These are phyloP conservation scores for Auricularia heimuer DNA, from an alignment of 768 basidiomycete genomes.

Conservation along the genomic window DNA sequence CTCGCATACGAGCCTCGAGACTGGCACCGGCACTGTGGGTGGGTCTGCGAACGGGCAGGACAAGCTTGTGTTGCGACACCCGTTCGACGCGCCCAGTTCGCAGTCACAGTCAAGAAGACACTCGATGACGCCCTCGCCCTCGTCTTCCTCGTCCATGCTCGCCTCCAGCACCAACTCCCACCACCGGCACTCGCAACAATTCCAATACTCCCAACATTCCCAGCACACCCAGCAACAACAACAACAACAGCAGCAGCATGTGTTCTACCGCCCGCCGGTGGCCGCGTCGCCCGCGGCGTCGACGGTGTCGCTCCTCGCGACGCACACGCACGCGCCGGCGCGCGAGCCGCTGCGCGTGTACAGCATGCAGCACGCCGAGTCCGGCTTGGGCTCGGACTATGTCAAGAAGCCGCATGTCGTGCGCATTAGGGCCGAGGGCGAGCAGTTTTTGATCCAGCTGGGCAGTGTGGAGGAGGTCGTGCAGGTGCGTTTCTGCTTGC, in stretches of 20 bases:
- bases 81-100: not conserved
- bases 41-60: not conserved
- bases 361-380: slow-evolving; percentile 83
- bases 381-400: slow-evolving; percentile 92
- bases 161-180: too few species aligned
- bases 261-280: not conserved
- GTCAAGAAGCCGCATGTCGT: slow-evolving; percentile 90
- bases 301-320: not conserved
- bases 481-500: too few species aligned
- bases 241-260: not conserved
- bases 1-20: not conserved
- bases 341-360: slow-evolving; percentile 49
- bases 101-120: not conserved
- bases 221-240: too few species aligned
- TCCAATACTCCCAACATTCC: too few species aligned
- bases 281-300: not conserved
- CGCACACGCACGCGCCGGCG: not conserved
- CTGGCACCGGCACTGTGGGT: not conserved
- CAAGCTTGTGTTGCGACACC: not conserved
- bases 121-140: not conserved
- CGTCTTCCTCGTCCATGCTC: not conserved
- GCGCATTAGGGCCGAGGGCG: slow-evolving; percentile 81
- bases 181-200: too few species aligned
- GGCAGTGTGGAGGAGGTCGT: slow-evolving; percentile 64
- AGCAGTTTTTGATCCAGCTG: slow-evolving; percentile 93